These are phyloP conservation scores for Sparassis latifolia DNA, from an alignment of 1,284 basidiomycete genomes.

Conservation along the genomic window DNA sequence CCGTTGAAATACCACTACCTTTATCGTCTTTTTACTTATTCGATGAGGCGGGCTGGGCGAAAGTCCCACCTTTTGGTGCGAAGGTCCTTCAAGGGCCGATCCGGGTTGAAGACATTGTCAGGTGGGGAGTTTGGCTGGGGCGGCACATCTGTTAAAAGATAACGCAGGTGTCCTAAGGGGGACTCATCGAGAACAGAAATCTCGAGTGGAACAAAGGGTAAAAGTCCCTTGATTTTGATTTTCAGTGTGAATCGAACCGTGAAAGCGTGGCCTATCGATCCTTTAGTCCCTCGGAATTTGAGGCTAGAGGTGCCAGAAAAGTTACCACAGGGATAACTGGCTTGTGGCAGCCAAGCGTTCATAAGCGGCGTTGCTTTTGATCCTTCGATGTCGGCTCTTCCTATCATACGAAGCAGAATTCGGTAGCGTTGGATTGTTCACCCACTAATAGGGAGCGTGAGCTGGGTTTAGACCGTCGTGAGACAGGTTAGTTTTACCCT, in stretches of 20 bases:
- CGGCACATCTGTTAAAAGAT: conserved; percentile 61
- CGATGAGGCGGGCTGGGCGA: conserved; percentile 52
- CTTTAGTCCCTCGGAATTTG: conserved; percentile 55
- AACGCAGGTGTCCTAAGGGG: conserved; percentile 58
- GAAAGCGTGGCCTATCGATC: conserved; percentile 61
- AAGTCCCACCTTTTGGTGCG: conserved; percentile 48
- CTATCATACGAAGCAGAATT: conserved; percentile 48
- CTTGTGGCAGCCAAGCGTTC: conserved; percentile 60
- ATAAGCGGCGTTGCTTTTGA: conserved; percentile 60
- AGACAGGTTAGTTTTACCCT: conserved; percentile 65
- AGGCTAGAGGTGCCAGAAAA: conserved; percentile 60
- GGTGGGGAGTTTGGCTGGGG: conserved; percentile 62
- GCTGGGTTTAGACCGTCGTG: conserved; percentile 58
- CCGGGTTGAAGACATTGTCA: conserved; percentile 55
- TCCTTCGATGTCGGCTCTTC: conserved; percentile 52
- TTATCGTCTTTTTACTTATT: conserved; percentile 61
- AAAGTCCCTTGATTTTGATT: conserved; percentile 59
- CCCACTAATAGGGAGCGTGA: conserved; percentile 59
- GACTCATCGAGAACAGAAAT: conserved; percentile 57
- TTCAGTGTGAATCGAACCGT: conserved; percentile 58
- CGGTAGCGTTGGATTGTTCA: conserved; percentile 54
- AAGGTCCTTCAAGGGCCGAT: conserved; percentile 48
- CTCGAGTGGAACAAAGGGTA: conserved; percentile 58
- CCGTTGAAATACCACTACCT: conserved; percentile 61
- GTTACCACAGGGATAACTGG: conserved; percentile 59